phyloP scores from a whole-genome alignment of 164 flowering plant species.

The Magnolia kwangsiensis region DNA sequence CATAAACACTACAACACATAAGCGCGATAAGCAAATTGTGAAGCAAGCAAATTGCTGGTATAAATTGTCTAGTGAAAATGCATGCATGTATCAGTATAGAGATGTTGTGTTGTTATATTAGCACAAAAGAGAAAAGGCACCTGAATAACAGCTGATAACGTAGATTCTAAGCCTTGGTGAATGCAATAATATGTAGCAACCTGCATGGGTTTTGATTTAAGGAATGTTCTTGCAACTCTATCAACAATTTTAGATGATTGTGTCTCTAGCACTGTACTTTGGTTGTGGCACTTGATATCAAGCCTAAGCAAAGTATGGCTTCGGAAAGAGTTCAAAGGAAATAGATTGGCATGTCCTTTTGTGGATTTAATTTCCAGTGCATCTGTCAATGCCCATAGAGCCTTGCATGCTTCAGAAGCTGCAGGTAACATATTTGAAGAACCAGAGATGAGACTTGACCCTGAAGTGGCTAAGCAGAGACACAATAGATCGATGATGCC shows the following conservation, averaged over 20 bases:
- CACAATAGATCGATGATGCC: slow-evolving; percentile 60
- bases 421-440: slow-evolving; percentile 68
- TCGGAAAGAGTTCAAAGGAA: slow-evolving; percentile 55
- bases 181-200: slow-evolving; percentile 72
- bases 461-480: slow-evolving; percentile 57
- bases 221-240: slow-evolving; percentile 51
- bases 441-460: slow-evolving; percentile 70
- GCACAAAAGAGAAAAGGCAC: slow-evolving; percentile 28
- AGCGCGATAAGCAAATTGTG: background rate
- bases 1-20: background rate
- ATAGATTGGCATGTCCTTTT: slow-evolving; percentile 38
- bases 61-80: background rate
- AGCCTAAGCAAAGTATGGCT: slow-evolving; percentile 38
- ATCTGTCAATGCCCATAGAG: slow-evolving; percentile 77
- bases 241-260: slow-evolving; percentile 56
- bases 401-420: slow-evolving; percentile 83
- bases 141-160: slow-evolving; percentile 63
- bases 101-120: background rate
- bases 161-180: slow-evolving; percentile 65
- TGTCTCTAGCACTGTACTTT: slow-evolving; percentile 31
- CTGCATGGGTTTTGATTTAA: slow-evolving; percentile 69
- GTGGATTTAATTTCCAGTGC: slow-evolving; percentile 49
- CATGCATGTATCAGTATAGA: background rate
- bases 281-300: slow-evolving; percentile 43
- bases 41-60: background rate